These are phyloP conservation scores for Hydnum rufescens DNA, from an alignment of 768 basidiomycete species.

Conservation along the genomic window DNA sequence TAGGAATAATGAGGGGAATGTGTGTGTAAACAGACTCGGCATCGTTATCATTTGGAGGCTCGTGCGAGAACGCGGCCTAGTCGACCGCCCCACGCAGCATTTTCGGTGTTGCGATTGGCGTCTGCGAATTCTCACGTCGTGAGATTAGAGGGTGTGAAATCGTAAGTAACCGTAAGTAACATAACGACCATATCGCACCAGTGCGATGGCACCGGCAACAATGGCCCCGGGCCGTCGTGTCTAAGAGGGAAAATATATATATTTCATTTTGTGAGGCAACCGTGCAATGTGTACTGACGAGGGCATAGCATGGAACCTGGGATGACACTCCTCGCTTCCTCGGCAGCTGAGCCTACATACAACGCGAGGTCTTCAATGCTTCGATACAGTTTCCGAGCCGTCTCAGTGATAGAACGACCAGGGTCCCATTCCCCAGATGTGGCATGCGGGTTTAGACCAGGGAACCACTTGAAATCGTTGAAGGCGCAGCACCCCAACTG, in stretches of 20 bases:
- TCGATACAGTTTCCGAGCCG: conserved; percentile 7
- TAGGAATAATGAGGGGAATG: conserved; percentile 77
- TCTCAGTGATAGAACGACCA: conserved; percentile 3
- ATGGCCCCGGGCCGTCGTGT: conserved; percentile 17
- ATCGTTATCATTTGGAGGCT: background rate
- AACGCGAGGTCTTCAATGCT: conserved; percentile 9
- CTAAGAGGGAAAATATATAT: background rate
- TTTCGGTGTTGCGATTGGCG: background rate
- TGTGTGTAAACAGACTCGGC: conserved; percentile 26
- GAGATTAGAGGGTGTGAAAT: conserved; percentile 50
- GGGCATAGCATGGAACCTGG: background rate
- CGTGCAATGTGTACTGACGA: conserved; percentile 7
- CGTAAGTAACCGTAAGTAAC: conserved; percentile 47
- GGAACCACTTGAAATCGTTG: conserved; percentile 6
- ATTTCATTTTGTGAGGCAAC: conserved; percentile 1
- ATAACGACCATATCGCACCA: conserved; percentile 36
- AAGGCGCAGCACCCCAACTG: conserved; percentile 15
- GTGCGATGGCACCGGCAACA: conserved; percentile 11
- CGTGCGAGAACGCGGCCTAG: background rate
- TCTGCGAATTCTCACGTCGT: conserved; percentile 61
- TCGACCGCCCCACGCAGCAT: background rate
- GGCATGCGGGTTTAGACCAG: conserved; percentile 8
- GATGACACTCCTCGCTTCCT: background rate
- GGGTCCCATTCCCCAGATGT: conserved; percentile 11
- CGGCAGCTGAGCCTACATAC: conserved; percentile 7